Base-by-base conservation (phyloP, 768 basidiomycete species). In the Lanmaoa rubissima region DNA sequence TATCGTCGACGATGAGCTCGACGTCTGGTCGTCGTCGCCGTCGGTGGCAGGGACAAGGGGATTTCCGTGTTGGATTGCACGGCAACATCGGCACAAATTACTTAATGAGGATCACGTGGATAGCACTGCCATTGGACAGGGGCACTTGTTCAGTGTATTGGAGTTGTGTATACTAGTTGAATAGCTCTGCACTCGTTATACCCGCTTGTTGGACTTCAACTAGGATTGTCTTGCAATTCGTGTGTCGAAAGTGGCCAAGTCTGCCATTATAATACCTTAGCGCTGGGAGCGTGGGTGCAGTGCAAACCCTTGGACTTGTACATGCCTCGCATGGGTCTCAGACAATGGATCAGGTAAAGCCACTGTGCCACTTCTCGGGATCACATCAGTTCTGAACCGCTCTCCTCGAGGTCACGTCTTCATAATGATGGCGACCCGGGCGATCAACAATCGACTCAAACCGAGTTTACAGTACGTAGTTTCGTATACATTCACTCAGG, bases 41-140 rank as follows among this genome's bases (percentile, higher is more conserved):
- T 73, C 68, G 65, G 67, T 68, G 64, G 63, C 71, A 68, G 70
- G 70, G 72, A 73, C 68, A 72, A 72, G 70, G 72, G 72, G 68
- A 71, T 53, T 31, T 57, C 61, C 55, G 62, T 65, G 69, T 64
- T 72, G 64, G 69, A 68, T 70, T 68, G 50, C 61, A 66, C 67
- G 67, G 58, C 54, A 59, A 47, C 60, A 60, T 65, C 69, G 60
- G 69, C 11, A 41, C 38, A 60, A 40, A 72, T 71, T 72, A 71
- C 68, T 59, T 73, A 71, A 71, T 61, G n/a, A 43, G 2, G 34
- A 10, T 59, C 69, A 73, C 68, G 69, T 73, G 69, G 4, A 4
- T 0, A 13, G 7, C 51, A 61, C 62, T 17, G 61, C 61, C 64
- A 63, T 57, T 1, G 0, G 10, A 55, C 28, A 55, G 54, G 40